Base-by-base conservation (phyloP, 345 rosid genomes). In the Brassica rapa region DNA sequence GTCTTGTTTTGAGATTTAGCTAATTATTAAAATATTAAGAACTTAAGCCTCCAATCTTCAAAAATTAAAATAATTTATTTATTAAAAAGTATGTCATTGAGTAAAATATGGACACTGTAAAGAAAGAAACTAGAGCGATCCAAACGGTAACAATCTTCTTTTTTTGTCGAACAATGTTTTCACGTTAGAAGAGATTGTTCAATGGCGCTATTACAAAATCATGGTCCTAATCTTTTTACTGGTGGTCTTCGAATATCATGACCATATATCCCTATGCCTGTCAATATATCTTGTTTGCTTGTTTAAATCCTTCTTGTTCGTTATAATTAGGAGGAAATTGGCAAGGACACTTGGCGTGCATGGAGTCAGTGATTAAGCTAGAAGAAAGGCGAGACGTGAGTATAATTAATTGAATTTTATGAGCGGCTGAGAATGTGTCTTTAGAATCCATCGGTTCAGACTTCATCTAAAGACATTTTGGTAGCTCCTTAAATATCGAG, bases 401-500 rank as follows among this genome's bases (percentile, higher is more conserved):
- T 79, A 43, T 0, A 60, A 66, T 3, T 14, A 56, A 72, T 32
- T 41, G 37, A 78, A 72, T 16, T 14, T 29, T 9, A 51, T 71
- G 72, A 33, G 60, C 23, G 83, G 83, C 49, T 75, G 32, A 75
- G 76, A 71, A 70, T 57, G 1, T 57, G 15, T 63, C 73, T 24
- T 62, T 14, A 21, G 9, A 62, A 74, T 75, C 83, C 29, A 55
- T 39, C 30, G 74, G 79, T 69, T 7, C 10, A 62, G 14, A 74
- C 11, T 70, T 74, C 39, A 68, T 67, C 82, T 16, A 14, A 60
- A 2, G 37, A 60, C 66, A 51, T 63, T 80, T 66, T 62, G 4
- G 65, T 75, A 66, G 62, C 32, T 70, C 76, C 74, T 73, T 81
- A 81, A 76, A 66, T 81, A 81, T 81, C 77, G 59, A 76, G 24